Evolutionary conservation across 495 filamentous ascomycete species (phyloP), one percentile per base, ranked within the genome.

Genomic region (Parachaetomium inaequale): DNA sequence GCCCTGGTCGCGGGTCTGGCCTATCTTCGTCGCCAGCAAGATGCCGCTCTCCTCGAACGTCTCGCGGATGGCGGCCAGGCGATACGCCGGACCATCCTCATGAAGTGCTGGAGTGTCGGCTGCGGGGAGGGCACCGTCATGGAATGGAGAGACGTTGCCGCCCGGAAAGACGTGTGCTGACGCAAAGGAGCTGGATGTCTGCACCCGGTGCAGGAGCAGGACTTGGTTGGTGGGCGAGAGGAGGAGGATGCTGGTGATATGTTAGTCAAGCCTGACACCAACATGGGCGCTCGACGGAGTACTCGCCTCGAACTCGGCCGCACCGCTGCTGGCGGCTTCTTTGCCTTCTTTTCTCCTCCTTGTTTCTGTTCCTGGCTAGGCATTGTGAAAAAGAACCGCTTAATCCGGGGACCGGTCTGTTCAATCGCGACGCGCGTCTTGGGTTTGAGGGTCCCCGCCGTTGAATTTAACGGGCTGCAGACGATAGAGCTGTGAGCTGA

Each of bases 101-200:
- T 95, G 90, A 14, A 85, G 70, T n/a, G 72, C 71, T 0, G 68
- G 63, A 38, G 74, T 69, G 7, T 79, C 76, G 0, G 78, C 69
- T 0, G 72, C 68, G 7, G 85, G 84, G 29, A 86, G 78, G 0
- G 74, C 63, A 8, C 87, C 90, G 61, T 96, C 91, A 61, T 91
- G 86, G 45, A 84, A 82, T 0, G 75, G 55, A 0, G 88, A 88
- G 8, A 95, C 76, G 63, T 94, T 92, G 0, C 94, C 94, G n/a
- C 94, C 94, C 0, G 94, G 94, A 67, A 98, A 98, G 59, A 98
- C 94, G 70, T 98, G 92, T 0, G 93, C 93, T 0, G 90, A 93
- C 15, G 94, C 83, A 64, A 97, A 98, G 25, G 92, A 88, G 7
- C 81, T 84, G 3, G 92, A 93, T 1, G 85, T 89, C 52, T 86